These are phyloP conservation scores for Sporothrix pallida DNA, from an alignment of 2,329 filamentous ascomycete genomes.

Conservation along the genomic window DNA sequence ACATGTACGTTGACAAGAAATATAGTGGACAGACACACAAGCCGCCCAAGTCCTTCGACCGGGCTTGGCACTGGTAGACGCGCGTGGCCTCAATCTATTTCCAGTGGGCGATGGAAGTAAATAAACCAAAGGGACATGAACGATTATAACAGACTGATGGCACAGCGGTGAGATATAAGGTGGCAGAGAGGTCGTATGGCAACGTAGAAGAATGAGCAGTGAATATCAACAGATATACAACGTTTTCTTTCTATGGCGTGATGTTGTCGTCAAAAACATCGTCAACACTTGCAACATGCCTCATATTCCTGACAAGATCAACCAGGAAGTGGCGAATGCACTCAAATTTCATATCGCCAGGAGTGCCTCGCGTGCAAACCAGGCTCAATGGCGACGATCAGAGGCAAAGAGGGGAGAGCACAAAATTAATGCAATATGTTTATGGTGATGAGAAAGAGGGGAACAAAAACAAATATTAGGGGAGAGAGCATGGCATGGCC, in stretches of 20 bases:
- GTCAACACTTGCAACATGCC: background rate
- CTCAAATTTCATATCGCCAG: background rate
- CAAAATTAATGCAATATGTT: background rate
- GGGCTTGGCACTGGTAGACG: background rate
- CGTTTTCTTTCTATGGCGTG: background rate
- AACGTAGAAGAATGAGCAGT: background rate
- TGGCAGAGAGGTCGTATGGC: background rate
- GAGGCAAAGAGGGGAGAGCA: background rate
- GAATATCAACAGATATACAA: background rate
- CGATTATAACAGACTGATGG: background rate
- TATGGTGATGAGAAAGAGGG: background rate
- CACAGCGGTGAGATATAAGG: background rate
- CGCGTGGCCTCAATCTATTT: slow-evolving; percentile 2
- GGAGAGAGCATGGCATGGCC: background rate
- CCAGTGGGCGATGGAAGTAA: too few species aligned
- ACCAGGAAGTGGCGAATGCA: background rate
- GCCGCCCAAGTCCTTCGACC: background rate
- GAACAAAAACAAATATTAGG: background rate
- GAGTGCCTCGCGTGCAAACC: slow-evolving; percentile 5
- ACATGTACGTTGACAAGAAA: background rate
- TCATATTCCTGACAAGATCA: background rate
- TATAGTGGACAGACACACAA: background rate
- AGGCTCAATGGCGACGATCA: background rate
- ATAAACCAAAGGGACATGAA: background rate
- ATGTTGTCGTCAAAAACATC: background rate